Evolutionary conservation across 1,284 basidiomycete genomes (phyloP), one percentile per base, ranked within the genome.

Genomic region (Sanghuangporus weigelae): DNA sequence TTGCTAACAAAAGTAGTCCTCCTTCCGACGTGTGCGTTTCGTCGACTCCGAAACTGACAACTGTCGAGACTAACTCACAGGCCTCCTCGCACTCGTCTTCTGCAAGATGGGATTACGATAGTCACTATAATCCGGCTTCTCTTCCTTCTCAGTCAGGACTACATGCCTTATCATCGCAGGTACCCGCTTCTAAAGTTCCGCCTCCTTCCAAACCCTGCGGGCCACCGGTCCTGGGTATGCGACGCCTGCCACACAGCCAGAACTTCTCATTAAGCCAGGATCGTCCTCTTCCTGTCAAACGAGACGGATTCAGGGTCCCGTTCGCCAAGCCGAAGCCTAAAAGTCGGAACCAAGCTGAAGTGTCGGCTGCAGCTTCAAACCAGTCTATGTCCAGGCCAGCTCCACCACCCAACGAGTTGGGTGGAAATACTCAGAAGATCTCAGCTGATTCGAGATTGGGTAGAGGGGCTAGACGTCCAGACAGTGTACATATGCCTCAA

Each of bases 201-300:
- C 16, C 7, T n/a, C 44, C 16, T n/a, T 16, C 44, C 16, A 46
- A 54, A n/a, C 31, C 44, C 21, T 23, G n/a, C 21, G 42, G n/a
- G 26, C 51, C 57, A 16, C 63, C 63, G 7, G 58, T 40, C 12
- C 63, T 64, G 10, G 63, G 63, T 21, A 64, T 64, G 63, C 57
- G 63, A 7, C 57, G 63, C 14, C 39, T 40, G 1, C 31, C 19
- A 11, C 57, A 57, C 35, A 64, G 63, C 21, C 57, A 60, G 11
- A 23, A 46, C 6, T 40, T 26, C 11, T 48, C 63, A 2, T 36
- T 53, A 31, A 59, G 53, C 35, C 61, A 62, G 26, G 51, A 39
- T n/a, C 21, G 35, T n/a, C n/a, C 50, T 40, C 53, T 65, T 1
- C 63, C 63, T 7, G 21, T 46, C 7, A 65, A 54, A 39, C 59